Percentiles rank a stretch among this genome's conserved stretches.
Conservation (phyloP, 2,329 filamentous ascomycete species). For the Cucurbitaria berberidis region DNA sequence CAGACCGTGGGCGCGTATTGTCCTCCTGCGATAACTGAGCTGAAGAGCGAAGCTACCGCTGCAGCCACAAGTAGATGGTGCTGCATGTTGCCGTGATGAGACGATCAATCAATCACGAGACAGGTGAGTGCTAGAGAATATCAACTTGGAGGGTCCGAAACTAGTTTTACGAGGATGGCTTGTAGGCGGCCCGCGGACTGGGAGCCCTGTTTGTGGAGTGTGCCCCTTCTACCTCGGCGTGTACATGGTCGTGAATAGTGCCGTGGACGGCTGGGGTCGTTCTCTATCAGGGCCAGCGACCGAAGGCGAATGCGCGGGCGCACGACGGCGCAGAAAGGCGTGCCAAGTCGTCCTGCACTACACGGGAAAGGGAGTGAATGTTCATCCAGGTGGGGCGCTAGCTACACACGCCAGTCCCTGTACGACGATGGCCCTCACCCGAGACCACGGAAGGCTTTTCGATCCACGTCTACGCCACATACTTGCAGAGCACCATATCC, state of each 20-base stretch:
- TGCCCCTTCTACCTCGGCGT: background rate
- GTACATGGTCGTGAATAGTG: background rate
- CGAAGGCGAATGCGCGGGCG: background rate
- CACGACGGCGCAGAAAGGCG: constrained; percentile 3
- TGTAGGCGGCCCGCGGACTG: constrained; percentile 2
- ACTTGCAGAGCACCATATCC: background rate
- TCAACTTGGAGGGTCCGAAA: background rate
- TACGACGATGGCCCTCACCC: background rate
- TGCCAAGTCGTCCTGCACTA: background rate
- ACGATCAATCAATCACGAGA: background rate
- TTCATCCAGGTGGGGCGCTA: constrained; percentile 7
- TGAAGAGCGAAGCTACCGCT: constrained; percentile 15
- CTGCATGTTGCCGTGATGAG: constrained; percentile 24
- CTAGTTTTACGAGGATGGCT: constrained; percentile 3
- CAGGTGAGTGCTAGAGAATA: background rate
- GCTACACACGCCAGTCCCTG: background rate
- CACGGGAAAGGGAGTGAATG: constrained; percentile 3
- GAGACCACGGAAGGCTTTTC: background rate
- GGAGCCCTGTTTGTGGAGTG: background rate
- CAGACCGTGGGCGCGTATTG: constrained; percentile 14
- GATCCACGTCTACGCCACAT: background rate
- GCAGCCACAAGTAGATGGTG: constrained; percentile 13
- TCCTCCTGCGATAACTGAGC: constrained; percentile 11
- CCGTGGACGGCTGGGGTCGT: background rate
- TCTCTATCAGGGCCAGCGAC: background rate